A percentile compares a stretch with the other conserved stretches of the same genome.
Conservation (phyloP, 2,329 filamentous ascomycete genomes). For the Colletotrichum australisinense region DNA sequence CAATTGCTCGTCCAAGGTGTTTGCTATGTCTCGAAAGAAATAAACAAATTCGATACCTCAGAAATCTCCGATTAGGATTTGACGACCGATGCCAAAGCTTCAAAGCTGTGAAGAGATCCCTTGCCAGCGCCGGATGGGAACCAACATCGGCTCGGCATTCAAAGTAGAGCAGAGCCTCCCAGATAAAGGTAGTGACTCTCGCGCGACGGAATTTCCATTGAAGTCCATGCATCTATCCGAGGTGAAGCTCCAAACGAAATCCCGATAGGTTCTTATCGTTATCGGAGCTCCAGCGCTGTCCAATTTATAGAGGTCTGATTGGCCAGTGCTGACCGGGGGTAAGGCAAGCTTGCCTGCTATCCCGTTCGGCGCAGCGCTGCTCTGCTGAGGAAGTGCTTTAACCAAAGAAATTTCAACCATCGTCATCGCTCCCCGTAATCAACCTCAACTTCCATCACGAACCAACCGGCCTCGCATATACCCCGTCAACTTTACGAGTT, state of each 20-base stretch:
- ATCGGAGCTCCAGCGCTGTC: conserved; percentile 15
- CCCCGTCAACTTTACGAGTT: neutral
- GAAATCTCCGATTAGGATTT: neutral
- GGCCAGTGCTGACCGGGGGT: conserved; percentile 11
- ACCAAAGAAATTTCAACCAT: conserved; percentile 37
- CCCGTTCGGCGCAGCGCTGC: neutral
- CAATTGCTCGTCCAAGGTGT: neutral
- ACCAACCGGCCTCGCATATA: neutral
- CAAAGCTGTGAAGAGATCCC: no score
- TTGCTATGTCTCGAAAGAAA: neutral
- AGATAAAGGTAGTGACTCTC: neutral
- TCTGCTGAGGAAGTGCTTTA: neutral
- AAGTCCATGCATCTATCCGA: conserved; percentile 15
- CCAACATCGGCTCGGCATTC: no score
- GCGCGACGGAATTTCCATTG: neutral
- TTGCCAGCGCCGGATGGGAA: no score
- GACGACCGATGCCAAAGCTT: neutral
- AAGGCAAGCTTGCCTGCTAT: conserved; percentile 24
- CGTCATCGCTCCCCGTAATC: conserved; percentile 30
- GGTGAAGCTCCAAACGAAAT: neutral
- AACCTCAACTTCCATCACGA: neutral
- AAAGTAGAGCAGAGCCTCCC: no score
- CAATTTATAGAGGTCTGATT: neutral
- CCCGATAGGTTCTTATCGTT: conserved; percentile 21
- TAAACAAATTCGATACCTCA: neutral